Evolutionary conservation across 202 grass and related monocot genomes (phyloP).

Genomic region (Schoenoplectus triqueter): DNA sequence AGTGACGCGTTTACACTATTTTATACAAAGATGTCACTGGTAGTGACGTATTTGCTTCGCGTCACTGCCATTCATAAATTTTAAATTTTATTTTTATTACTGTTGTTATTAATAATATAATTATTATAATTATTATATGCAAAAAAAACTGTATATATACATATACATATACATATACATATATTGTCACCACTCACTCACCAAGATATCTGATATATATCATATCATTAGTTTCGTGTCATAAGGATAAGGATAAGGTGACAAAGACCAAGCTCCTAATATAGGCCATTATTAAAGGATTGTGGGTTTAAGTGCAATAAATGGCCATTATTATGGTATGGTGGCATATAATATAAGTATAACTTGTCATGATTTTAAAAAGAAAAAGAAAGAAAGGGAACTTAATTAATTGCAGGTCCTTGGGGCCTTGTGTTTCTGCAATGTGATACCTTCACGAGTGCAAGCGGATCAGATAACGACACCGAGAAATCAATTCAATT

Average conservation of each 20-base stretch:
- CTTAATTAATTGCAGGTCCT: not conserved
- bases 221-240: not conserved
- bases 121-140: no score
- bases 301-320: slow-evolving; percentile 13
- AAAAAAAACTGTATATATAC: no score
- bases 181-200: not conserved
- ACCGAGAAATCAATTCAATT: not conserved
- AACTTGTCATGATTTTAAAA: no score
- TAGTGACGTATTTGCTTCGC: no score
- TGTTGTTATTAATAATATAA: no score
- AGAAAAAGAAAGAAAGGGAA: not conserved
- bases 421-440: no score
- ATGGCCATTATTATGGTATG: not conserved
- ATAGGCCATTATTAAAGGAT: not conserved
- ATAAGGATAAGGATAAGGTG: not conserved
- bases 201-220: not conserved
- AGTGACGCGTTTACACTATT: no score
- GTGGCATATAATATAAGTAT: no score
- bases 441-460: not conserved
- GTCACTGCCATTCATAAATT: no score
- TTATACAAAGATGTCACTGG: no score
- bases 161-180: no score
- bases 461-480: not conserved
- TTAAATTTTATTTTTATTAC: no score
- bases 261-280: not conserved